Conservation (phyloP, 2,329 filamentous ascomycete species). For the Aplosporella prunicola region DNA sequence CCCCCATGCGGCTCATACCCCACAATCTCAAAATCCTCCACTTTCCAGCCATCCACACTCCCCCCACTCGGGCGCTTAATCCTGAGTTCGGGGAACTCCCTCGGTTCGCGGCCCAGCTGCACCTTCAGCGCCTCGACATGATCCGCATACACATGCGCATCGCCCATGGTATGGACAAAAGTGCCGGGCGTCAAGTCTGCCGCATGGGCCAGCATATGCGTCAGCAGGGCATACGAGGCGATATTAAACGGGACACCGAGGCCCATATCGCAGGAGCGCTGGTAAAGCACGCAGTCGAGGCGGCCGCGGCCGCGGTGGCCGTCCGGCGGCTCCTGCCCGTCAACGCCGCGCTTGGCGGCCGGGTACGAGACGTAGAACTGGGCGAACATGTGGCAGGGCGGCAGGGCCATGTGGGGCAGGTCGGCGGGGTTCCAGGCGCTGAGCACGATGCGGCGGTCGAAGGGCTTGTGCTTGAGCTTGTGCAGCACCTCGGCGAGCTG, state of each 20-base stretch:
- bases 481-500: constrained; percentile 84
- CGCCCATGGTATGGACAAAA: constrained; percentile 92
- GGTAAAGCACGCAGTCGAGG: constrained; percentile 83
- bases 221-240: constrained; percentile 83
- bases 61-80: constrained; percentile 60
- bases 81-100: constrained; percentile 67
- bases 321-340: constrained; percentile 19
- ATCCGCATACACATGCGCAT: constrained; percentile 93
- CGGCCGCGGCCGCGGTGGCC: constrained; percentile 47
- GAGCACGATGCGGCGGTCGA: constrained; percentile 82
- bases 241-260: constrained; percentile 98
- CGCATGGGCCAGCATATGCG: constrained; percentile 87
- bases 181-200: constrained; percentile 77
- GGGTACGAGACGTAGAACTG: constrained; percentile 88
- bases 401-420: constrained; percentile 77
- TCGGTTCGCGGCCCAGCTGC: constrained; percentile 72
- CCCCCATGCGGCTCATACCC: constrained; percentile 85
- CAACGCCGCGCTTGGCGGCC: constrained; percentile 13
- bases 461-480: constrained; percentile 74
- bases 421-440: constrained; percentile 91
- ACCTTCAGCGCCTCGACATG: constrained; percentile 78
- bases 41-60: constrained; percentile 81
- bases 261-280: constrained; percentile 93
- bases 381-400: constrained; percentile 95
- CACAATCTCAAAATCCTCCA: constrained; percentile 77